A percentile compares a stretch with the other conserved stretches of the same genome.
These are phyloP conservation scores for Aspergillus affinis DNA, from an alignment of 495 filamentous ascomycete genomes.

Conservation along the genomic window DNA sequence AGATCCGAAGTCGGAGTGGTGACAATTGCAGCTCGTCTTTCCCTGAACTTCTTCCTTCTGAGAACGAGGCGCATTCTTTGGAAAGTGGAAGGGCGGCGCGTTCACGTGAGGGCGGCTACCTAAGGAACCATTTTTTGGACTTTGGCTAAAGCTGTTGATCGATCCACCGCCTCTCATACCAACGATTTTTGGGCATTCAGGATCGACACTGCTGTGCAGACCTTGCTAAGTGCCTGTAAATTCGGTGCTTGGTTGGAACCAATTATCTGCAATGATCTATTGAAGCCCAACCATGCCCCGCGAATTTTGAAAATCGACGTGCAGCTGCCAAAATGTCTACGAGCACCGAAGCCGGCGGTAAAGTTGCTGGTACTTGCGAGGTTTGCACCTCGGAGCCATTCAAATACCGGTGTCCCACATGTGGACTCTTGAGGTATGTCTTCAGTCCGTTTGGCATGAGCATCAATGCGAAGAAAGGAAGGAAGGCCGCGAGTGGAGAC, in stretches of 20 bases:
- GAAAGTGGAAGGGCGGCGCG: too few species aligned
- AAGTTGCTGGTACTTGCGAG: constrained; percentile 47
- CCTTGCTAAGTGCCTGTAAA: neutral
- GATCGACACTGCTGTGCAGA: neutral
- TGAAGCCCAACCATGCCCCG: constrained; percentile 9
- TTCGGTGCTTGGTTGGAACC: neutral
- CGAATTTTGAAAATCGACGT: constrained; percentile 8
- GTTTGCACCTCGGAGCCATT: constrained; percentile 56
- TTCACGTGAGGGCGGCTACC: neutral
- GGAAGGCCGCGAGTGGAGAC: neutral
- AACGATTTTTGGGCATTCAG: neutral
- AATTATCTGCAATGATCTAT: neutral
- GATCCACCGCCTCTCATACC: neutral
- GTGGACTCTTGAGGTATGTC: constrained; percentile 60
- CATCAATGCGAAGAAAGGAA: neutral
- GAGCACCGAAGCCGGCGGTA: constrained; percentile 2
- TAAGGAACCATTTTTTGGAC: neutral
- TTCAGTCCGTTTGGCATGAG: neutral
- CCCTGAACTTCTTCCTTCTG: neutral
- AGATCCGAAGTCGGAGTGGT: neutral
- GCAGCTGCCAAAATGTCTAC: constrained; percentile 4
- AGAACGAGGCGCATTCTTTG: neutral
- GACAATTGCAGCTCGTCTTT: neutral
- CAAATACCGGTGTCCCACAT: constrained; percentile 68
- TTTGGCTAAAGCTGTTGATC: neutral